A percentile compares a stretch with the other conserved stretches of the same genome.
phyloP scores from a whole-genome alignment of 2,329 filamentous ascomycete species.

The Ophiostoma himal-ulmi region DNA sequence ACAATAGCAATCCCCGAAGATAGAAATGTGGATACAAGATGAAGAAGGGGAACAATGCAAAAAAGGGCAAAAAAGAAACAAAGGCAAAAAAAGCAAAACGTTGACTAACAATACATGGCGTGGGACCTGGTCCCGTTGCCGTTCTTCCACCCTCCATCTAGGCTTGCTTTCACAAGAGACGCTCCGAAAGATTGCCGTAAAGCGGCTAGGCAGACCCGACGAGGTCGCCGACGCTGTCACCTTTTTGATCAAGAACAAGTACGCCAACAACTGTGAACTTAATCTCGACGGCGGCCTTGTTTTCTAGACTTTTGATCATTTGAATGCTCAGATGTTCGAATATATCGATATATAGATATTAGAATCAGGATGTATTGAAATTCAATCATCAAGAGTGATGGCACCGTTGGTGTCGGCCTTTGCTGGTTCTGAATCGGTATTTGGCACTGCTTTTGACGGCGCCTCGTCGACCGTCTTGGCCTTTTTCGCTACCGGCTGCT shows the following conservation, averaged over 20 bases:
- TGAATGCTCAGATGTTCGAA: conserved; percentile 48
- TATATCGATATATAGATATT: background rate
- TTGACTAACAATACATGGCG: conserved; percentile 7
- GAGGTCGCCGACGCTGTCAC: conserved; percentile 78
- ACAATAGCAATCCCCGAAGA: background rate
- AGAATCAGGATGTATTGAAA: background rate
- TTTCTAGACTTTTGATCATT: background rate
- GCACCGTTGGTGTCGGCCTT: background rate
- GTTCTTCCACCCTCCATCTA: background rate
- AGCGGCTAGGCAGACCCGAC: conserved; percentile 59
- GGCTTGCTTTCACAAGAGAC: conserved; percentile 4
- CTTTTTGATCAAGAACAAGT: conserved; percentile 71
- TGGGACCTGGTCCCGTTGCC: conserved; percentile 4
- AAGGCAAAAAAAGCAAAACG: background rate
- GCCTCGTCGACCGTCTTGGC: conserved; percentile 34
- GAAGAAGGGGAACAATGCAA: background rate
- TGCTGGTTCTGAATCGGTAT: background rate
- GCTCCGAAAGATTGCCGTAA: conserved; percentile 50
- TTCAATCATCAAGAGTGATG: background rate
- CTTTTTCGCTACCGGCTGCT: conserved; percentile 42
- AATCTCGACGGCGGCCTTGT: conserved; percentile 79
- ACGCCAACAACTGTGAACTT: conserved; percentile 80
- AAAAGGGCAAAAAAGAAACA: background rate
- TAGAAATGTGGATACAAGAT: background rate
- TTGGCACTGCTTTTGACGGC: background rate